A percentile compares a stretch with the other conserved stretches of the same genome.
Evolutionary conservation across 2,329 filamentous ascomycete genomes (phyloP).

Genomic region (Epicoccum sorghinum): DNA sequence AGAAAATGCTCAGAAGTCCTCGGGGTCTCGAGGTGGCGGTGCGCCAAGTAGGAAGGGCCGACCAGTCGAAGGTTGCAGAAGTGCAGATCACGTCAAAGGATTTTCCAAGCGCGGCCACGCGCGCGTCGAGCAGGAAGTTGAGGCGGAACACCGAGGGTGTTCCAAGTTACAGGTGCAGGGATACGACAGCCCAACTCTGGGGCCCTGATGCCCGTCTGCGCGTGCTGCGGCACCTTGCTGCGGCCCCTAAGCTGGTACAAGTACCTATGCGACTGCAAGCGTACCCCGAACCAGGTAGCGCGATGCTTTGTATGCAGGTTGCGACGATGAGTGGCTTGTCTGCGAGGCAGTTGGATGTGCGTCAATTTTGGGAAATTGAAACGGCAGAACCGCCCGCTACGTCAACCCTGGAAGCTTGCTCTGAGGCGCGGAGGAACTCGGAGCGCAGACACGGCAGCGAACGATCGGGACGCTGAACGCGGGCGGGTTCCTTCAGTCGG

Average conservation of each 20-base stretch:
- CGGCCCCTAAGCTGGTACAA: not conserved
- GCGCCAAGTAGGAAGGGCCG: conserved; percentile 8
- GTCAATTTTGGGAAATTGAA: conserved; percentile 8
- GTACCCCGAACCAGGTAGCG: conserved; percentile 17
- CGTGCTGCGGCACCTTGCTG: conserved; percentile 13
- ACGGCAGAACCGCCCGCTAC: conserved; percentile 6
- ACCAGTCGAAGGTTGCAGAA: conserved; percentile 12
- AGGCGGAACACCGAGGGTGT: conserved; percentile 16
- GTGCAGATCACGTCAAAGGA: conserved; percentile 4
- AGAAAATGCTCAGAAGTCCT: not conserved
- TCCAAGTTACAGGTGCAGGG: conserved; percentile 16
- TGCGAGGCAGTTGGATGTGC: conserved; percentile 8
- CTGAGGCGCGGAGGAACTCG: not conserved
- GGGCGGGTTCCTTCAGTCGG: not conserved
- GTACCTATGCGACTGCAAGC: conserved; percentile 10
- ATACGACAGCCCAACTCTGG: conserved; percentile 20
- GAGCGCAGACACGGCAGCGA: not conserved
- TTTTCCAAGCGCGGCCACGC: conserved; percentile 6
- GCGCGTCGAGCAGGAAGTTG: conserved; percentile 1
- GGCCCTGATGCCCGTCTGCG: conserved; percentile 22
- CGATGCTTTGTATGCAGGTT: conserved; percentile 4
- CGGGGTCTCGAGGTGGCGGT: conserved; percentile 8
- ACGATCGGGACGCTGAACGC: conserved; percentile 5
- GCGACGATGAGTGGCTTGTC: conserved; percentile 13
- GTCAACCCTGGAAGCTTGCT: conserved; percentile 5